phyloP scores from a whole-genome alignment of 2,329 filamentous ascomycete species.

The Fusarium sp. region DNA sequence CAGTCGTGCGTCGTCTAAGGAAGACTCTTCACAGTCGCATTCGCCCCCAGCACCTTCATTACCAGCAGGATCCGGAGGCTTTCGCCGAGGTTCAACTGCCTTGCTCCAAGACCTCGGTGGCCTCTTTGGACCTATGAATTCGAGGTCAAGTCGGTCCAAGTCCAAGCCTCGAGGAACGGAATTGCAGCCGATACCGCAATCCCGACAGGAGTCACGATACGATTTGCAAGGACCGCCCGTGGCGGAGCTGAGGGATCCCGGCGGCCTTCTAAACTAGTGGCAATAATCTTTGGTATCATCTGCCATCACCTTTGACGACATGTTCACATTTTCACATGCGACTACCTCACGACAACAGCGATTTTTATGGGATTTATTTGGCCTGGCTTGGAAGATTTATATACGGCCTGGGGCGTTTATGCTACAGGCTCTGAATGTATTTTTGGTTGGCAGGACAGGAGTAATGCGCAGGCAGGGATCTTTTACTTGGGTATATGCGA shows the following conservation, averaged over 20 bases:
- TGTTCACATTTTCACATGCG: slow-evolving; percentile 14
- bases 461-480: slow-evolving; percentile 11
- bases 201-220: slow-evolving; percentile 48
- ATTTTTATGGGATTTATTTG: slow-evolving; percentile 7
- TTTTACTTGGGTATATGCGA: slow-evolving; percentile 3
- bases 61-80: slow-evolving; percentile 55
- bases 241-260: slow-evolving; percentile 51
- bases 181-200: slow-evolving; percentile 58
- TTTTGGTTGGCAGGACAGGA: slow-evolving; percentile 11
- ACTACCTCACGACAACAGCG: slow-evolving; percentile 31
- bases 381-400: slow-evolving; percentile 19
- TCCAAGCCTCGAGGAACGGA: slow-evolving; percentile 52
- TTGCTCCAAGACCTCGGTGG: slow-evolving; percentile 69
- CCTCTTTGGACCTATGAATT: slow-evolving; percentile 56
- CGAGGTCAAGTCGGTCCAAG: slow-evolving; percentile 46
- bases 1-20: slow-evolving; percentile 54
- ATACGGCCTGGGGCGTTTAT: slow-evolving; percentile 28
- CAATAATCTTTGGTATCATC: not conserved
- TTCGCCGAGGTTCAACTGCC: slow-evolving; percentile 65
- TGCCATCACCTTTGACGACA: slow-evolving; percentile 19
- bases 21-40: slow-evolving; percentile 51
- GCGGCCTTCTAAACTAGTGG: slow-evolving; percentile 51
- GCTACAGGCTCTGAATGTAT: slow-evolving; percentile 4
- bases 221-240: slow-evolving; percentile 45
- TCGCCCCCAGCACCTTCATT: slow-evolving; percentile 55